Evolutionary conservation across 306 rosid genomes (phyloP).

Genomic region (Trifolium pratense): DNA sequence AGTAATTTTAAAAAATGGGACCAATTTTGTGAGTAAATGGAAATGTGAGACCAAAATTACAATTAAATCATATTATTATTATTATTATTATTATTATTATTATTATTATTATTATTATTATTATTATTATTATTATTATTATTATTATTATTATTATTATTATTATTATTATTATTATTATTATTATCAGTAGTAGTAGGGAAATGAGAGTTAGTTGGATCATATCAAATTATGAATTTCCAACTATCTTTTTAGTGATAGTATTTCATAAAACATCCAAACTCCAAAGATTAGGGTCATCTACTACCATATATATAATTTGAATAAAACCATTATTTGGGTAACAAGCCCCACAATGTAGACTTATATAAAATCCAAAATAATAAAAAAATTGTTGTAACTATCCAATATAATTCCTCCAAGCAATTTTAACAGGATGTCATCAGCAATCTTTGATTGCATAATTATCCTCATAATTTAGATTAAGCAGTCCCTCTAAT

Average conservation of each 20-base stretch:
- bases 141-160: no score
- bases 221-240: conserved; percentile 15
- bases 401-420: conserved; percentile 31
- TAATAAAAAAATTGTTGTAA: conserved; percentile 22
- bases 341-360: conserved; percentile 43
- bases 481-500: conserved; percentile 32
- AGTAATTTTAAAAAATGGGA: no score
- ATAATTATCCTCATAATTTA: conserved; percentile 41
- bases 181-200: no score
- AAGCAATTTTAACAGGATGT: conserved; percentile 29
- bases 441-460: conserved; percentile 43
- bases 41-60: no score
- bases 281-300: conserved; percentile 30
- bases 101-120: not conserved
- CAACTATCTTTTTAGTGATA: conserved; percentile 9
- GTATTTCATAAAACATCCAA: conserved; percentile 27
- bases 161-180: not conserved
- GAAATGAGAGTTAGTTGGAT: not conserved
- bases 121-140: not conserved
- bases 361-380: conserved; percentile 20
- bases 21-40: no score
- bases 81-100: no score
- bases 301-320: conserved; percentile 1
- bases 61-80: no score
- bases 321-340: conserved; percentile 35